A percentile compares a stretch with the other conserved stretches of the same genome.
Evolutionary conservation across 164 flowering plant species (phyloP).

Genomic region (Vitis amurensis): DNA sequence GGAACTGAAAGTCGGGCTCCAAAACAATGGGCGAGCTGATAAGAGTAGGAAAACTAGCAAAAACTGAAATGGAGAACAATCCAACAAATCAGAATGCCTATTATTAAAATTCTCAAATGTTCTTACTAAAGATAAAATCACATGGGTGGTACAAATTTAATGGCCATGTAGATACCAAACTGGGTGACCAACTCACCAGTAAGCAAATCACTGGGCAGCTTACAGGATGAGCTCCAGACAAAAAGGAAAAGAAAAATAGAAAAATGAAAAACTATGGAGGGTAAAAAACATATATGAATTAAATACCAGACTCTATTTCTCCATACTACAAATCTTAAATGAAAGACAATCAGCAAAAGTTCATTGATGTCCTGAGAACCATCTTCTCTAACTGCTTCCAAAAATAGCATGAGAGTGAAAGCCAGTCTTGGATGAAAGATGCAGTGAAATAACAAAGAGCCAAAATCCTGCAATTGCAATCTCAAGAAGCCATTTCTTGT

Average conservation of each 20-base stretch:
- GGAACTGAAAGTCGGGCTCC: too few species aligned
- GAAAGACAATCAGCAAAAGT: not conserved
- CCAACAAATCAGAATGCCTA: not conserved
- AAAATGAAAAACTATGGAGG: not conserved
- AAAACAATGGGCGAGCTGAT: too few species aligned
- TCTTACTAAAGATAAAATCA: not conserved
- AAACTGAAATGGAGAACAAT: too few species aligned
- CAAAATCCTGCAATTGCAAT: conserved; percentile 22
- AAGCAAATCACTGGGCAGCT: not conserved
- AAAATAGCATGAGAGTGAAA: conserved; percentile 2
- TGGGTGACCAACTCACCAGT: not conserved
- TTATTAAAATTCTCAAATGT: not conserved
- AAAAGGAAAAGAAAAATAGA: not conserved
- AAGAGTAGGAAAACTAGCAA: too few species aligned
- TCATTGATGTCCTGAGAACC: conserved; percentile 3
- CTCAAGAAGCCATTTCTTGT: conserved; percentile 12
- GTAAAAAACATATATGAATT: not conserved
- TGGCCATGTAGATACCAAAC: not conserved
- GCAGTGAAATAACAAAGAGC: not conserved
- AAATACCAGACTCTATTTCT: conserved; percentile 14
- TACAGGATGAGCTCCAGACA: not conserved
- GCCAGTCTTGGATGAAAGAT: not conserved
- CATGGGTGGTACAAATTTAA: not conserved
- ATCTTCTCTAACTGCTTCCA: conserved; percentile 12
- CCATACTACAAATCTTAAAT: conserved; percentile 14